Percentiles rank a stretch among this genome's conserved stretches.
phyloP scores from a whole-genome alignment of 2,329 filamentous ascomycete genomes.

The Aspergillus sergii region DNA sequence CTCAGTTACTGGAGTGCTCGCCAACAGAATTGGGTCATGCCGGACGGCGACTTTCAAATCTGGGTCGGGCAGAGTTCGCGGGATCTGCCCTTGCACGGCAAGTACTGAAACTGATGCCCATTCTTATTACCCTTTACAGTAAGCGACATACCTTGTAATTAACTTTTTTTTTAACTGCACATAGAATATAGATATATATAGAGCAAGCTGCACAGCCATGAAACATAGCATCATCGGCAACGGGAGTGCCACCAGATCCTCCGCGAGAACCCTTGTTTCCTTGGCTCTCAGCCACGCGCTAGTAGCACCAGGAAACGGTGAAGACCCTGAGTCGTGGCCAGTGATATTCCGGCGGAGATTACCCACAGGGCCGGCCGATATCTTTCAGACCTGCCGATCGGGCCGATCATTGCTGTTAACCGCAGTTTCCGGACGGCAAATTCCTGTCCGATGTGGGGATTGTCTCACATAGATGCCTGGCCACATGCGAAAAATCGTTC shows the following conservation, averaged over 20 bases:
- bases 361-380: not conserved
- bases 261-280: not conserved
- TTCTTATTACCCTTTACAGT: not conserved
- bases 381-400: not conserved
- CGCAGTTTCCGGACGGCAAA: not conserved
- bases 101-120: not conserved
- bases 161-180: not conserved
- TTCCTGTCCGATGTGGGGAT: not conserved
- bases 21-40: constrained; percentile 70
- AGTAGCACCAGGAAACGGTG: not conserved
- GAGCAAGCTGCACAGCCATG: not conserved
- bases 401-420: constrained; percentile 2
- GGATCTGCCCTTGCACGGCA: constrained; percentile 30
- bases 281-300: not conserved
- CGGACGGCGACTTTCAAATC: constrained; percentile 42
- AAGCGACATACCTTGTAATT: not conserved
- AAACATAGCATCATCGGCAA: not conserved
- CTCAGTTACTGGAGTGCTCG: constrained; percentile 72
- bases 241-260: not conserved
- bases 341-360: not conserved
- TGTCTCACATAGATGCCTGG: not conserved
- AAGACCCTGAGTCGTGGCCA: not conserved
- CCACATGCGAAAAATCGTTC: not conserved
- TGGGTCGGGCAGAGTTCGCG: constrained; percentile 41
- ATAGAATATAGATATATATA: not conserved